Conservation (phyloP, 108 stramenopile species). For the Mayamaea pseudoterrestris region DNA sequence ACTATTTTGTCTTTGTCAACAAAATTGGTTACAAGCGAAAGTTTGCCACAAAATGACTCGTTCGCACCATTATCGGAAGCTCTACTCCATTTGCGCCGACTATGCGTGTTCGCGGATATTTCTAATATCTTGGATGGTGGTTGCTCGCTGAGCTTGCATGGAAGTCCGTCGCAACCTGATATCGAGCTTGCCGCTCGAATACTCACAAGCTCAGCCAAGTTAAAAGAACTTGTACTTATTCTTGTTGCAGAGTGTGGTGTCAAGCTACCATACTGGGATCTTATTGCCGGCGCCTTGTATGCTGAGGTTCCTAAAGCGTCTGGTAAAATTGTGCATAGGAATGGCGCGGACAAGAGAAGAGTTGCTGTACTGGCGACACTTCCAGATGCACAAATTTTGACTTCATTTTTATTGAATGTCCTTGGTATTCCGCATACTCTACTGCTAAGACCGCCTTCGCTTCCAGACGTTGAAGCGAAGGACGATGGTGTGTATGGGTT, state of each 20-base stretch:
- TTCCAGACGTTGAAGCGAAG: background rate
- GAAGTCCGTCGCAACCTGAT: slow-evolving; percentile 34
- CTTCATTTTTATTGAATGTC: slow-evolving; percentile 46
- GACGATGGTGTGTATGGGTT: slow-evolving; percentile 23
- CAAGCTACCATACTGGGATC: background rate
- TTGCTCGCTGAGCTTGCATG: background rate
- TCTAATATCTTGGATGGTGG: background rate
- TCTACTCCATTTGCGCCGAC: slow-evolving; percentile 17
- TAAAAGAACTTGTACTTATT: slow-evolving; percentile 44
- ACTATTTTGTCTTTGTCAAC: slow-evolving; percentile 14
- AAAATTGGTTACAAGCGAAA: slow-evolving; percentile 6
- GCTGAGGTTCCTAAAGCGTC: no score
- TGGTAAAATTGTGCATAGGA: no score
- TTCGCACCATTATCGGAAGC: no score
- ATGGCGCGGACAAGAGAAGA: no score
- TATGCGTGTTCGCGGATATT: slow-evolving; percentile 18
- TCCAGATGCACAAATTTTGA: slow-evolving; percentile 35
- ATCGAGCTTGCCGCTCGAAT: slow-evolving; percentile 24
- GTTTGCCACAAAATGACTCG: slow-evolving; percentile 9
- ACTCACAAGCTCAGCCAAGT: slow-evolving; percentile 45
- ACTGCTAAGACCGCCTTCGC: slow-evolving; percentile 1
- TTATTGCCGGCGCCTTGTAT: no score
- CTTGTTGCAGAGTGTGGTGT: slow-evolving; percentile 33
- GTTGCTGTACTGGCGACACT: slow-evolving; percentile 63
- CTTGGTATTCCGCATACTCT: slow-evolving; percentile 51